phyloP scores from a whole-genome alignment of 306 rosid genomes.

The Hippophae gyantsensis region DNA sequence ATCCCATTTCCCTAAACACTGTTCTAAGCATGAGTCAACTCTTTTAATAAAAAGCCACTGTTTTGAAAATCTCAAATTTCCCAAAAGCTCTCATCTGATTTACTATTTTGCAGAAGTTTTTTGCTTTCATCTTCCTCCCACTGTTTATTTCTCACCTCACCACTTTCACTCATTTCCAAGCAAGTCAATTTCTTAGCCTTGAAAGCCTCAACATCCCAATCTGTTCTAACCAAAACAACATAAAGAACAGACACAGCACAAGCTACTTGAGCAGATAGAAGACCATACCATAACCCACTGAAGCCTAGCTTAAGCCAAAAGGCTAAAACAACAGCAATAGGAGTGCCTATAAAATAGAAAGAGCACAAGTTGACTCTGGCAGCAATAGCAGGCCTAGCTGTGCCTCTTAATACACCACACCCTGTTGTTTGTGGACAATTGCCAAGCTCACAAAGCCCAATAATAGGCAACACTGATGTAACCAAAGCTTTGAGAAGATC shows the following conservation, averaged over 20 bases:
- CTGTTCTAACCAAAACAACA: conserved; percentile 47
- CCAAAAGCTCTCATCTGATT: conserved; percentile 24
- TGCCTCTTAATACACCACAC: conserved; percentile 75
- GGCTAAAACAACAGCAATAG: conserved; percentile 72
- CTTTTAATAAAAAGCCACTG: no score
- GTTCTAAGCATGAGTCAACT: no score
- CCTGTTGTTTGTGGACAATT: conserved; percentile 93
- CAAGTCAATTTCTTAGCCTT: conserved; percentile 51
- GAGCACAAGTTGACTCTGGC: conserved; percentile 61
- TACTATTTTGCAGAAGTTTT: conserved; percentile 20
- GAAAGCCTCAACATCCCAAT: conserved; percentile 84
- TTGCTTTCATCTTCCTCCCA: conserved; percentile 19
- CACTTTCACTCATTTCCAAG: conserved; percentile 30
- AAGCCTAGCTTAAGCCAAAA: conserved; percentile 69
- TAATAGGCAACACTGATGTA: conserved; percentile 70
- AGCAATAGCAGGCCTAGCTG: conserved; percentile 64
- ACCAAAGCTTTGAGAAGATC: conserved; percentile 49
- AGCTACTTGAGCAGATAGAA: conserved; percentile 68
- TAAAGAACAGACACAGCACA: conserved; percentile 67
- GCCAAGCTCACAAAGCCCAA: conserved; percentile 85
- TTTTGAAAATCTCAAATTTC: background rate
- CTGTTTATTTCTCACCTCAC: conserved; percentile 6
- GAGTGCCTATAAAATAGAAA: conserved; percentile 78
- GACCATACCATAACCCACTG: conserved; percentile 87
- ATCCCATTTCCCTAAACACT: no score